Percentiles rank a stretch among this genome's conserved stretches.
phyloP scores from a whole-genome alignment of 2,329 filamentous ascomycete genomes.

The Raffaelea arxii region DNA sequence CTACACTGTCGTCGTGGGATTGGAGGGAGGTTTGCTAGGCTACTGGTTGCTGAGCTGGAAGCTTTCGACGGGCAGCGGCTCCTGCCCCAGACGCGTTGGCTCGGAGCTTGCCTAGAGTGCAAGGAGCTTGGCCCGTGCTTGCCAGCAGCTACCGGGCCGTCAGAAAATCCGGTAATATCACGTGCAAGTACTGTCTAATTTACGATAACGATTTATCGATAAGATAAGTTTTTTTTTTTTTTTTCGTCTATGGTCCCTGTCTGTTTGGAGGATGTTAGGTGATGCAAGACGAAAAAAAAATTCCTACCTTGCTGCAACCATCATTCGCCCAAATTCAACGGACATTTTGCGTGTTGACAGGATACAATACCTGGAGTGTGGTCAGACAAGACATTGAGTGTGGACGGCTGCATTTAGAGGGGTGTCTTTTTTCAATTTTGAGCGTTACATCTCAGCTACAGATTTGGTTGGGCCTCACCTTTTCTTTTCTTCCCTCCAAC shows the following conservation, averaged over 20 bases:
- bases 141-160: not conserved
- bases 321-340: not conserved
- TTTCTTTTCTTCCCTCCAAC: no score
- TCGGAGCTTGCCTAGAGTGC: conserved; percentile 23
- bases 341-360: not conserved
- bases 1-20: no score
- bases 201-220: conserved; percentile 3
- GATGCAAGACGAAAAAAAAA: not conserved
- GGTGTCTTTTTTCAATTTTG: no score
- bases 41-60: conserved; percentile 13
- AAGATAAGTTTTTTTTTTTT: conserved; percentile 1
- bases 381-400: no score
- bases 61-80: conserved; percentile 14
- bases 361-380: no score
- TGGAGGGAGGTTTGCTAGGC: conserved; percentile 3
- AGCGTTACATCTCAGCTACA: no score
- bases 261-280: not conserved
- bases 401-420: no score
- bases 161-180: conserved; percentile 3
- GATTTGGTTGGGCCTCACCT: no score
- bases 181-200: not conserved
- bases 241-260: not conserved
- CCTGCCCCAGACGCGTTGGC: conserved; percentile 20
- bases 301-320: not conserved
- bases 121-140: conserved; percentile 10